These are phyloP conservation scores for Candida nemodendra DNA, from an alignment of 805 yeast genomes.

Conservation along the genomic window DNA sequence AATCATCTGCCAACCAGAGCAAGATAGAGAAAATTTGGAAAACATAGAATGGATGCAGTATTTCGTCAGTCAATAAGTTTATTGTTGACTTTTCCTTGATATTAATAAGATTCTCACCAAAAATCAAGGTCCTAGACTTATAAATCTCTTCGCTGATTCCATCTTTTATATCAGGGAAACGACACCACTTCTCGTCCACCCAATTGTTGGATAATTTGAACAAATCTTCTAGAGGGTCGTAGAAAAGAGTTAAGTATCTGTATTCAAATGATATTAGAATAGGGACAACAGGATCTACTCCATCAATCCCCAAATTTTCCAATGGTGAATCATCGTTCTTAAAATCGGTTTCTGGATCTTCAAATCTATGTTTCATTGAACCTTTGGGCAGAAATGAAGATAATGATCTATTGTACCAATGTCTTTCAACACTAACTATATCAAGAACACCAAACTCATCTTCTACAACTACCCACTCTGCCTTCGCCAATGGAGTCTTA, in stretches of 20 bases:
- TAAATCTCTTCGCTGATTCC: constrained; percentile 73
- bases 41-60: constrained; percentile 91
- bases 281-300: constrained; percentile 66
- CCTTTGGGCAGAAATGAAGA: constrained; percentile 58
- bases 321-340: constrained; percentile 28
- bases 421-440: constrained; percentile 52
- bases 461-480: constrained; percentile 93
- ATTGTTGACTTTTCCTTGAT: constrained; percentile 68
- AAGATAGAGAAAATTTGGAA: constrained; percentile 92
- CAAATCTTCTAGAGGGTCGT: constrained; percentile 84
- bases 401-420: constrained; percentile 67
- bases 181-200: constrained; percentile 80
- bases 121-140: constrained; percentile 68
- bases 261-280: constrained; percentile 70
- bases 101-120: constrained; percentile 74
- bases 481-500: constrained; percentile 66
- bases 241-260: constrained; percentile 78
- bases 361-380: constrained; percentile 8
- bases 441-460: constrained; percentile 88
- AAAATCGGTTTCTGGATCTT: constrained; percentile 16
- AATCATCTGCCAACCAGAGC: constrained; percentile 89
- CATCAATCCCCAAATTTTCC: constrained; percentile 28
- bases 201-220: constrained; percentile 83
- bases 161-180: constrained; percentile 49
- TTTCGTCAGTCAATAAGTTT: constrained; percentile 77